A percentile compares a stretch with the other conserved stretches of the same genome.
phyloP scores from a whole-genome alignment of 2,329 filamentous ascomycete genomes.

The Alternaria panax region DNA sequence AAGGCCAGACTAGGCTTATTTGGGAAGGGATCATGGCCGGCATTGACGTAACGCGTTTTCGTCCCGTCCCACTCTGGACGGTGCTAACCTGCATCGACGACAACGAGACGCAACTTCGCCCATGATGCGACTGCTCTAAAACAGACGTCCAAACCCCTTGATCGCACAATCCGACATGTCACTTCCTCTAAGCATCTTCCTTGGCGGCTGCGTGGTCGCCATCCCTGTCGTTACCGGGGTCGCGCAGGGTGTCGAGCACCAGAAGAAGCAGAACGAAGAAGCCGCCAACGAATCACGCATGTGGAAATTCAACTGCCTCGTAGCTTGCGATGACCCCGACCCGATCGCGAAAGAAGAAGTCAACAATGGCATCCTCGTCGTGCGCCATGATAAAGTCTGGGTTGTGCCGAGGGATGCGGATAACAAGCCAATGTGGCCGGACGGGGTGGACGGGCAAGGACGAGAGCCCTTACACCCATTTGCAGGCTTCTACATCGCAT shows the following conservation, averaged over 20 bases:
- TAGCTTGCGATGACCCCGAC: conserved; percentile 50
- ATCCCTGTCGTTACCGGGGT: conserved; percentile 61
- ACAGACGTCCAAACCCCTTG: not conserved
- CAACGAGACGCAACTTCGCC: not conserved
- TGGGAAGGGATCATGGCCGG: not conserved
- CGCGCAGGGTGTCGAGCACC: conserved; percentile 59
- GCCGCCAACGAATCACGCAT: conserved; percentile 59
- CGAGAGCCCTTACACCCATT: conserved; percentile 55
- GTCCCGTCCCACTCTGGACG: not conserved
- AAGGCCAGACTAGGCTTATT: not conserved
- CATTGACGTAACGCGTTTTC: conserved; percentile 6
- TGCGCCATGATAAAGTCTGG: conserved; percentile 56
- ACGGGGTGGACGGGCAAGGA: conserved; percentile 18
- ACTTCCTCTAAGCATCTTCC: conserved; percentile 46
- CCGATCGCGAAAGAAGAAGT: conserved; percentile 48
- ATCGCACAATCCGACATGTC: conserved; percentile 15
- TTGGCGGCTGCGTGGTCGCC: conserved; percentile 51
- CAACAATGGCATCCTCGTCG: conserved; percentile 54
- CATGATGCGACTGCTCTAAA: not conserved
- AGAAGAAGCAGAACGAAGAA: conserved; percentile 60
- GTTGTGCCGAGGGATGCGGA: conserved; percentile 45
- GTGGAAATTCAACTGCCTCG: conserved; percentile 60
- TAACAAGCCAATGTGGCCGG: conserved; percentile 40
- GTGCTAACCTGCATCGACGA: not conserved
- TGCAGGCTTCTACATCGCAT: conserved; percentile 60